Conservation (phyloP, 2,329 filamentous ascomycete species). For the Arthroderma sp. region DNA sequence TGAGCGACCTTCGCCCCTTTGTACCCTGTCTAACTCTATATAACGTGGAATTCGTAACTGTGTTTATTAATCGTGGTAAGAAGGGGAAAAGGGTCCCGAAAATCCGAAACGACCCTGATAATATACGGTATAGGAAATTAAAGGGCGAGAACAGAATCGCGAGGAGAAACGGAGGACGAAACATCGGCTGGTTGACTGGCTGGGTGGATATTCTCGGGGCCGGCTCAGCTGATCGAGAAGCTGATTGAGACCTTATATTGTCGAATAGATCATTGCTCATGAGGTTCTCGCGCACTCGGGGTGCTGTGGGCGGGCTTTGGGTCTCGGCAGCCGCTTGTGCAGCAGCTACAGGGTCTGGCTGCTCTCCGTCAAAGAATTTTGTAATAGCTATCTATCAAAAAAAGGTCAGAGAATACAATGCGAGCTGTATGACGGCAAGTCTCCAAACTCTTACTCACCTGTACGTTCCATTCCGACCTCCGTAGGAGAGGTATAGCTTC, state of each 20-base stretch:
- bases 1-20: conserved; percentile 59
- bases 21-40: conserved; percentile 40
- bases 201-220: conserved; percentile 78
- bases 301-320: conserved; percentile 46
- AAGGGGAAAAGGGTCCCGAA: conserved; percentile 70
- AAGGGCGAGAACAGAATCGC: conserved; percentile 71
- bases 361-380: conserved; percentile 96
- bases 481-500: conserved; percentile 68
- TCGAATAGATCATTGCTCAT: conserved; percentile 26
- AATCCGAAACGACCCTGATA: conserved; percentile 54
- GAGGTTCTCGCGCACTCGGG: conserved; percentile 59
- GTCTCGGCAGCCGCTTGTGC: conserved; percentile 50
- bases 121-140: conserved; percentile 58
- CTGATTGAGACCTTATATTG: conserved; percentile 3
- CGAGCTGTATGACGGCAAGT: not conserved
- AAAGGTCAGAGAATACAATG: conserved; percentile 9
- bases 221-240: conserved; percentile 39
- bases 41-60: conserved; percentile 36
- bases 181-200: conserved; percentile 49
- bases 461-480: conserved; percentile 91
- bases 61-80: conserved; percentile 49
- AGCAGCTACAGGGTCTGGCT: conserved; percentile 66
- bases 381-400: conserved; percentile 69
- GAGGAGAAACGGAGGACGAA: conserved; percentile 61
- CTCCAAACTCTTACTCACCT: conserved; percentile 38